These are phyloP conservation scores for Lumnitzera racemosa DNA, from an alignment of 345 rosid genomes.

Conservation along the genomic window DNA sequence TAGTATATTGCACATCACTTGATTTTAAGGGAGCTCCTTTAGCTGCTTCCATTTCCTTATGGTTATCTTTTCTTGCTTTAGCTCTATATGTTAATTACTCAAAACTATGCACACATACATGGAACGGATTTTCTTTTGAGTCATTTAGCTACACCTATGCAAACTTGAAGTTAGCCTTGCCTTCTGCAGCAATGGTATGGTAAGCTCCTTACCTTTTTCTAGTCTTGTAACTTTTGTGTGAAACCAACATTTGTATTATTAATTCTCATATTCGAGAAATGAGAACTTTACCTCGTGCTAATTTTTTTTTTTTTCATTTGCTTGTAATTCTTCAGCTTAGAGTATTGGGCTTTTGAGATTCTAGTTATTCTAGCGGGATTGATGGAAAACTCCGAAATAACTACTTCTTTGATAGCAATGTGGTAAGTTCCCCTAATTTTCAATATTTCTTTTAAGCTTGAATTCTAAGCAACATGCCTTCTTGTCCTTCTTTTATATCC, in stretches of 20 bases:
- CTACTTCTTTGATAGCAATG: constrained; percentile 65
- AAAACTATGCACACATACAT: constrained; percentile 36
- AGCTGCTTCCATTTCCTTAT: constrained; percentile 62
- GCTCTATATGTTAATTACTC: constrained; percentile 37
- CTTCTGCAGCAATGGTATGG: constrained; percentile 81
- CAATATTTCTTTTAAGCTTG: neutral
- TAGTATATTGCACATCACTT: constrained; percentile 32
- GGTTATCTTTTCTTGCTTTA: constrained; percentile 40
- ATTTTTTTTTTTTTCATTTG: neutral
- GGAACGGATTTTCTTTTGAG: constrained; percentile 49
- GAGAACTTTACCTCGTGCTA: neutral
- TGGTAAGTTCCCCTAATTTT: constrained; percentile 28
- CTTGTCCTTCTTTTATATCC: too few relatives aligned
- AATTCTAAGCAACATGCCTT: neutral
- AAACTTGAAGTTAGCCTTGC: constrained; percentile 46
- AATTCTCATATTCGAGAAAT: neutral
- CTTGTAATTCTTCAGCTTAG: constrained; percentile 33
- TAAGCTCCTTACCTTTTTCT: constrained; percentile 14
- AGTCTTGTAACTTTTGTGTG: neutral
- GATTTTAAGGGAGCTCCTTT: constrained; percentile 65
- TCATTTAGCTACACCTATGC: constrained; percentile 21
- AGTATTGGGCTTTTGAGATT: constrained; percentile 75
- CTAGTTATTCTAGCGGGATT: constrained; percentile 68
- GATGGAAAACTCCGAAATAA: constrained; percentile 48
- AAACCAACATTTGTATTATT: neutral